Percentiles rank a stretch among this genome's conserved stretches.
These are phyloP conservation scores for Ophiosphaerella herpotricha DNA, from an alignment of 2,329 filamentous ascomycete genomes.

Conservation along the genomic window DNA sequence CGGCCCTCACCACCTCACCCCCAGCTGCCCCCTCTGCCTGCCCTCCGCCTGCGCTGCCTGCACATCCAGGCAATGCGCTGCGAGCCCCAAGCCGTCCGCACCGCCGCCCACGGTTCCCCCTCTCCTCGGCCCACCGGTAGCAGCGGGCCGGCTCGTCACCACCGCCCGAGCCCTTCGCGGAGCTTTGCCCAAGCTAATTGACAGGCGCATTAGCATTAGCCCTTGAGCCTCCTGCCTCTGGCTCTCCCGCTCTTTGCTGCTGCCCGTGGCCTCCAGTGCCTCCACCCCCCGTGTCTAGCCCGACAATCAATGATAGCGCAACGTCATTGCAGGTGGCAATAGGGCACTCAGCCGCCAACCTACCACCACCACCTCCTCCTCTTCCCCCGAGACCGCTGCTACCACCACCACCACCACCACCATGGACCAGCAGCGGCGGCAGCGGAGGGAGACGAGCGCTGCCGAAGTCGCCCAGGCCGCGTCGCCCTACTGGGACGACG, in stretches of 20 bases:
- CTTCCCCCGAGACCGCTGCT: too few relatives aligned
- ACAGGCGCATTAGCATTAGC: slow-evolving; percentile 1
- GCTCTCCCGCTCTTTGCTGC: not conserved
- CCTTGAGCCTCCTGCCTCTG: not conserved
- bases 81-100: slow-evolving; percentile 21
- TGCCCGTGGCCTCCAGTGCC: not conserved
- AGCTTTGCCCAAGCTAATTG: not conserved
- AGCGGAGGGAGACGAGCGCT: slow-evolving; percentile 30
- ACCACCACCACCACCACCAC: not conserved
- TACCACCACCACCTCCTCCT: not conserved
- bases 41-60: slow-evolving; percentile 7
- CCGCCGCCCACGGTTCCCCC: slow-evolving; percentile 10
- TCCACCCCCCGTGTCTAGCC: slow-evolving; percentile 7
- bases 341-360: slow-evolving; percentile 17
- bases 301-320: slow-evolving; percentile 27
- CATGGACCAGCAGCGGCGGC: slow-evolving; percentile 37
- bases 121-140: slow-evolving; percentile 9
- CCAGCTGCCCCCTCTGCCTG: slow-evolving; percentile 3
- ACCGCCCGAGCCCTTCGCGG: not conserved
- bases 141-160: slow-evolving; percentile 14
- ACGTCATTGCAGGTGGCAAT: slow-evolving; percentile 8
- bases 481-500: slow-evolving; percentile 15
- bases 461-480: slow-evolving; percentile 20
- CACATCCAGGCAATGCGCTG: slow-evolving; percentile 25
- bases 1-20: too few relatives aligned